phyloP scores from a whole-genome alignment of 2,329 filamentous ascomycete genomes.

The Ceratocystis colombiana region DNA sequence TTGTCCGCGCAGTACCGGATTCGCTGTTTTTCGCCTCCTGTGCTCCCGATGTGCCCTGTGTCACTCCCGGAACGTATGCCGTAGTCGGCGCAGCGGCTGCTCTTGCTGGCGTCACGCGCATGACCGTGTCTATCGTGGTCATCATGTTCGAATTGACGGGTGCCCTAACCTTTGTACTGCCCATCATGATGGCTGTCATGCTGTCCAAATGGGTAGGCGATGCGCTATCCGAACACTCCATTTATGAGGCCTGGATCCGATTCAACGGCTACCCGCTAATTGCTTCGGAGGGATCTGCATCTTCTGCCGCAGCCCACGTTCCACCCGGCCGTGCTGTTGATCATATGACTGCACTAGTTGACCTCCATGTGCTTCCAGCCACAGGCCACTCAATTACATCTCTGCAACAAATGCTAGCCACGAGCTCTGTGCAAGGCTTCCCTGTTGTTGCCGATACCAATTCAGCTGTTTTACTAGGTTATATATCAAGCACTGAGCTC shows the following conservation, averaged over 20 bases:
- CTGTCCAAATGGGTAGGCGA: constrained; percentile 97
- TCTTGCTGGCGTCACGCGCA: constrained; percentile 84
- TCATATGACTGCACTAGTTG: constrained; percentile 87
- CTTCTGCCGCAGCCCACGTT: constrained; percentile 51
- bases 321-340: constrained; percentile 78
- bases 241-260: constrained; percentile 97
- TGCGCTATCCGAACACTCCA: constrained; percentile 81
- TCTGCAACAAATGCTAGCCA: constrained; percentile 58
- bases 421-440: constrained; percentile 78
- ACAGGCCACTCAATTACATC: constrained; percentile 77
- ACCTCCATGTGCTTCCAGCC: constrained; percentile 77
- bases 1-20: constrained; percentile 67
- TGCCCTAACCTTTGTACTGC: constrained; percentile 87
- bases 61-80: constrained; percentile 91
- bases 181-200: constrained; percentile 99
- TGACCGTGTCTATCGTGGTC: constrained; percentile 96
- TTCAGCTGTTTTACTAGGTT: constrained; percentile 73
- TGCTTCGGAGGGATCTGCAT: constrained; percentile 65
- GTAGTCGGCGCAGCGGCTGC: constrained; percentile 92
- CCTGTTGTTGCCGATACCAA: constrained; percentile 73
- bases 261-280: constrained; percentile 93
- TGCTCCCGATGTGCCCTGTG: constrained; percentile 74
- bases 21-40: constrained; percentile 64
- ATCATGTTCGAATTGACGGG: constrained; percentile 99
- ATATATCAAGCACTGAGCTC: constrained; percentile 87